Evolutionary conservation across 2,329 filamentous ascomycete genomes (phyloP), one percentile per base, ranked within the genome.

Genomic region (Hortaea sp.): DNA sequence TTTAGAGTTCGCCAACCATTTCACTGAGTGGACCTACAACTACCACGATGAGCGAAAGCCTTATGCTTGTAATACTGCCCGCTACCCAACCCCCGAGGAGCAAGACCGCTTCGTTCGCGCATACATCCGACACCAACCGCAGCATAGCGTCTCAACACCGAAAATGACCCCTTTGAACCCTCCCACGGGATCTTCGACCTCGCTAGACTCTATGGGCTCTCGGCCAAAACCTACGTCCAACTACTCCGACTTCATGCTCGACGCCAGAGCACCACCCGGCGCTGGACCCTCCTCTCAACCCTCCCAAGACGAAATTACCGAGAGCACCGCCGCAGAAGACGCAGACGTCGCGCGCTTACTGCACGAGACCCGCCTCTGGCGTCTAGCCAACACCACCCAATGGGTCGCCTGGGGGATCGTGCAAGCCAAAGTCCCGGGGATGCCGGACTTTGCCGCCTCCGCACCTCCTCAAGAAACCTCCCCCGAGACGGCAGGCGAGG

Each of bases 331-430:
- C 5, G 71, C 74, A 40, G 72, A 77, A 5, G 87, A 95, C 44
- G 67, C 46, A 3, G 79, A 84, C 57, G 75, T 94, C 5, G 72
- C 78, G 42, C 76, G 79, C 43, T 72, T 98, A 29, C 71, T 92
- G 60, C 78, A 82, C 37, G 88, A 97, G 68, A 82, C 87, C 2
- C 74, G 81, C 11, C 72, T 94, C 40, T 98, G 92, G 92, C 80
- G 92, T 3, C 73, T 86, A 0, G 86, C 88, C 35, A 94, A 92
- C 67, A 88, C 84, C 32, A 88, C 87, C 1, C 80, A 85, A 67
- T 98, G 92, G 92, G 79, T 94, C 27, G 86, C 88, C 1, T 98
- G 92, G 92, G 92, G 92, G 27, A 87, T 97, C 51, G 85, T 98
- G 43, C 92, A 98, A 68, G 90, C 92, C 41, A 89, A 92, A 63